Percentiles rank a stretch among this genome's conserved stretches.
Conservation (phyloP, 371 early-diverging fungal genomes). For the Capillidium rhysosporum region DNA sequence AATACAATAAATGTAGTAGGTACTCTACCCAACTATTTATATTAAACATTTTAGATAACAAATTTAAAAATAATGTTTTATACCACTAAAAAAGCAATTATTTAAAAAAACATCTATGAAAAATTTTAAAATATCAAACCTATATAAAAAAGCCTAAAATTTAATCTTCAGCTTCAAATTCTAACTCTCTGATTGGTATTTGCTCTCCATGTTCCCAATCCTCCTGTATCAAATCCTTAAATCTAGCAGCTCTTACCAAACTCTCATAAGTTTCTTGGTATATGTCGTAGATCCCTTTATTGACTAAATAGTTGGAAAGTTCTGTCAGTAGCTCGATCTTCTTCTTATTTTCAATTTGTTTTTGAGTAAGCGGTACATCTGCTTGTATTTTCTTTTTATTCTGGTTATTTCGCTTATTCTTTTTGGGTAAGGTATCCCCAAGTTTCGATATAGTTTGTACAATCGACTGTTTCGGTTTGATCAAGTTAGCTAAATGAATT, state of each 20-base stretch:
- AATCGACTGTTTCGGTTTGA: constrained; percentile 54
- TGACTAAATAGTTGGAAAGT: constrained; percentile 9
- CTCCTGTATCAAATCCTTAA: constrained; percentile 29
- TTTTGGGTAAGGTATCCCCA: constrained; percentile 28
- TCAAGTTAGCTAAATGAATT: constrained; percentile 29
- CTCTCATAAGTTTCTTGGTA: constrained; percentile 11
- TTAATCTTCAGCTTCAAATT: too few relatives aligned
- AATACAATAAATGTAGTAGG: too few relatives aligned
- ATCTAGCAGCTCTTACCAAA: constrained; percentile 13
- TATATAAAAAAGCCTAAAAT: too few relatives aligned
- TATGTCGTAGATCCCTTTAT: constrained; percentile 8
- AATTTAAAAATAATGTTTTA: too few relatives aligned
- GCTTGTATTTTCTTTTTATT: constrained; percentile 1
- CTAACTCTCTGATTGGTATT: not conserved
- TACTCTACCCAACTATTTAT: too few relatives aligned
- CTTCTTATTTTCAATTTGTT: constrained; percentile 2
- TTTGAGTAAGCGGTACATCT: not conserved
- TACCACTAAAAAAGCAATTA: too few relatives aligned
- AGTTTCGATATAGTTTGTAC: constrained; percentile 37
- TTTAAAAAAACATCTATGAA: too few relatives aligned
- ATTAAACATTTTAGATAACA: too few relatives aligned
- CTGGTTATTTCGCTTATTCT: not conserved
- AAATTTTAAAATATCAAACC: too few relatives aligned
- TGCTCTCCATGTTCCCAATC: constrained; percentile 33
- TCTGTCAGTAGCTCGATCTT: constrained; percentile 9